Conservation (phyloP, 768 basidiomycete species). For the Rhodotorula diobovata region DNA sequence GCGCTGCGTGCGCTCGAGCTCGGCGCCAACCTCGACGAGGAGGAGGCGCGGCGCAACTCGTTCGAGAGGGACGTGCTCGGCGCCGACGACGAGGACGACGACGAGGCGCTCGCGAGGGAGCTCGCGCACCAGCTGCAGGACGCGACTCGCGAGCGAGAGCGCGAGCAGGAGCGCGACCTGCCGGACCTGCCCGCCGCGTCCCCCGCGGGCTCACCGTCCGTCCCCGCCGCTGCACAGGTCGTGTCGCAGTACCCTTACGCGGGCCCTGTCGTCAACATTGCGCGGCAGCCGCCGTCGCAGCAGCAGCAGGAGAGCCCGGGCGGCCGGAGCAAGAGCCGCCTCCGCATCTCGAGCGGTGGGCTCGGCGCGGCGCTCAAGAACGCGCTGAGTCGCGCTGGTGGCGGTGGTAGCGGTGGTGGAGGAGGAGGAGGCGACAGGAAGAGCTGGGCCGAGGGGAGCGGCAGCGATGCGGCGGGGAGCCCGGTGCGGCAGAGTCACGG, state of each 20-base stretch:
- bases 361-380: conserved; percentile 28
- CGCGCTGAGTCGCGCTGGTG: background rate
- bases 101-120: background rate
- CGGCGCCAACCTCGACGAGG: conserved; percentile 28
- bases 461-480: background rate
- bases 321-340: background rate
- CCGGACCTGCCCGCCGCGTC: background rate
- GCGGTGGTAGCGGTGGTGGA: background rate
- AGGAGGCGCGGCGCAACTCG: background rate
- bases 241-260: too few species aligned
- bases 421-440: background rate
- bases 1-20: conserved; percentile 18
- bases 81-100: background rate
- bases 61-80: too few species aligned
- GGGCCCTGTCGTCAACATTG: too few species aligned
- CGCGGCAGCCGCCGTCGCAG: too few species aligned
- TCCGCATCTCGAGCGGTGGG: conserved; percentile 13
- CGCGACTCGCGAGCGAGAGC: background rate
- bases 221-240: background rate
- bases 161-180: background rate
- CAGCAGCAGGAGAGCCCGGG: background rate
- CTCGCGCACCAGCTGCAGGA: background rate
- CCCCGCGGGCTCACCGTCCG: background rate
- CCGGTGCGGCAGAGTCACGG: too few species aligned
- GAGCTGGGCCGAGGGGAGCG: background rate